Base-by-base conservation (phyloP, 2,329 filamentous ascomycete species). In the Dendrostoma leiphaemia region DNA sequence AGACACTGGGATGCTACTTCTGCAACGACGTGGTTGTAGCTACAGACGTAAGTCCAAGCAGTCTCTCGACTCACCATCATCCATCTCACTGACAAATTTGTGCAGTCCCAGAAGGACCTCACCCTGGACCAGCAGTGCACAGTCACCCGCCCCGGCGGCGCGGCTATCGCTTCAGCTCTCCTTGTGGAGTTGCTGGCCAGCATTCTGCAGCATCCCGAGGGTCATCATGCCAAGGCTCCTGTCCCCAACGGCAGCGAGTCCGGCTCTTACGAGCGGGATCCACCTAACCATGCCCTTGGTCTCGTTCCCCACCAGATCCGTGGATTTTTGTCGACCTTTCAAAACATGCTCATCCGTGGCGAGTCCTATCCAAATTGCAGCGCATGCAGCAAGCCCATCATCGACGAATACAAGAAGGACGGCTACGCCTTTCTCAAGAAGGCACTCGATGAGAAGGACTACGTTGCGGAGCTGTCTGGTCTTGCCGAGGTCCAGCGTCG, bases 61-160 rank as follows among this genome's bases (percentile, higher is more conserved):
- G 29, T 7, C 10, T 17, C 41, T 50, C 35, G 13, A 38, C 31
- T 15, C 43, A 37, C 15, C 35, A 37, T 10, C 8, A 12, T 4
- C 17, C 24, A 57, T 38, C 34, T 48, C 60, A 56, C 61, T 68
- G 56, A 70, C 57, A 54, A 49, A 40, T 53, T 26, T 34, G 26
- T 56, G 46, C 64, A 96, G 90, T 96, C 91, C 2, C 82, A 96
- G 66, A 96, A 93, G 71, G 91, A 96, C 65, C 90, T 92, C 63
- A 97, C 94, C 0, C 84, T 99, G 10, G 94, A 99, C 68, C 94
- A 99, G 69, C 94, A 97, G 72, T 99, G 94, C 71, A 99, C 94
- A 0, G 94, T 99, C 19, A 99, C 94, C 3, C 85, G 94, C 9
- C 94, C 94, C 0, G 94, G 94, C 15, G 85, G 96, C 32, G 93